Base-by-base conservation (phyloP, 495 filamentous ascomycete species). In the Alectoria sarmentosa region DNA sequence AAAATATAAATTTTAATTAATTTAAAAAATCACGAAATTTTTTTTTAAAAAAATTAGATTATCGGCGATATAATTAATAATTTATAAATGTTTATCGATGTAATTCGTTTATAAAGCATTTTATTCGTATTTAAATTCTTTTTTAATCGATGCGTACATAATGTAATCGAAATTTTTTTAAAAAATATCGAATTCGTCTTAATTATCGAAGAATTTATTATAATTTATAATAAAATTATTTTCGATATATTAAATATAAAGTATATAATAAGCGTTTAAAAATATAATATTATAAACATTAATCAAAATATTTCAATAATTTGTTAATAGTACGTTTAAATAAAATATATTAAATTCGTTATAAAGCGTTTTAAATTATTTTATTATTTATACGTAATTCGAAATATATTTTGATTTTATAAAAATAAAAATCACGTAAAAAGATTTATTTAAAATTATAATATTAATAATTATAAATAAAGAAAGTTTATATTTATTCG, bases 401-500 rank as follows among this genome's bases (percentile, higher is more conserved):
- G n/a, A n/a, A n/a, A n/a, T n/a, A n/a, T n/a, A n/a, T 23, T 64
- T 14, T 26, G 8, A 14, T 4, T 58, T 21, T 30, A 64, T 56
- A 42, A 71, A 71, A 1, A 36, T 54, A 38, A 67, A 67, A 1
- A 58, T 64, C 17, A 67, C 32, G 48, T 59, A 62, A 44, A 65
- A 71, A 10, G 67, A 61, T 19, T 1, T 56, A 28, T 62, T 52
- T 2, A 36, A 58, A 23, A 60, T 17, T 1, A 46, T 63, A 15
- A 58, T 14, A 13, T 58, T 52, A 6, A 56, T 52, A 60, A 69
- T 66, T 49, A 63, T 49, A 36, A 69, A 41, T 17, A 69, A 30
- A 7, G 65, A 65, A 19, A 69, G n/a, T 11, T 62, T 57, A 60
- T 63, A 69, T n/a, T n/a, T n/a, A n/a, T n/a, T n/a, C n/a, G n/a